These are phyloP conservation scores for Naganishia sp. DNA, from an alignment of 1,284 basidiomycete genomes.

Conservation along the genomic window DNA sequence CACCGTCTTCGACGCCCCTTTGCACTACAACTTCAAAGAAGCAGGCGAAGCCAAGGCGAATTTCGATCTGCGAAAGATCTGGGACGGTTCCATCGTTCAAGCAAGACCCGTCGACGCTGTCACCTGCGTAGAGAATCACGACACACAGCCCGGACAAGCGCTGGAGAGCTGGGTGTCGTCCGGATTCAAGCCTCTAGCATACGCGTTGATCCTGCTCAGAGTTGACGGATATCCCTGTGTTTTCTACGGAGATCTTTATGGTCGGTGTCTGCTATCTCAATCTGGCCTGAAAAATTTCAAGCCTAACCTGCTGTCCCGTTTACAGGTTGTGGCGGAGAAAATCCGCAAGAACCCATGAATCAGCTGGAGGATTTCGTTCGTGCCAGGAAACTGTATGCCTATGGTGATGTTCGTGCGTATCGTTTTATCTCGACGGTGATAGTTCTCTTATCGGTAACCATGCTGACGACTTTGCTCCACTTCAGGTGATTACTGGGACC, in stretches of 20 bases:
- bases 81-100: slow-evolving; percentile 61
- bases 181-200: slow-evolving; percentile 64
- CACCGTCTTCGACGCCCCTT: slow-evolving; percentile 61
- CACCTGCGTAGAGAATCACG: slow-evolving; percentile 45
- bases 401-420: slow-evolving; percentile 33
- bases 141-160: slow-evolving; percentile 60
- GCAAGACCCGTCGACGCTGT: slow-evolving; percentile 62
- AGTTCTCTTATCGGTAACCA: background rate
- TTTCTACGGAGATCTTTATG: slow-evolving; percentile 82
- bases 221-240: slow-evolving; percentile 87
- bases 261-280: background rate
- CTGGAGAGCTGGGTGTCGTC: slow-evolving; percentile 60
- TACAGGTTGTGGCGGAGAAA: slow-evolving; percentile 57
- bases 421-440: slow-evolving; percentile 35
- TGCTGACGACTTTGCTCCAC: background rate
- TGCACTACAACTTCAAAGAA: slow-evolving; percentile 62
- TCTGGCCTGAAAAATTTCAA: background rate
- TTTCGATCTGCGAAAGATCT: slow-evolving; percentile 61
- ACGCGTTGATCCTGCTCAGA: slow-evolving; percentile 82
- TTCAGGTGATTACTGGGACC: slow-evolving; percentile 57
- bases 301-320: slow-evolving; percentile 36
- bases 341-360: slow-evolving; percentile 55
- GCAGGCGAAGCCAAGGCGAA: slow-evolving; percentile 57
- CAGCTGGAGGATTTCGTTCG: slow-evolving; percentile 60
- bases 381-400: slow-evolving; percentile 58